Percentiles rank a stretch among this genome's conserved stretches.
These are phyloP conservation scores for rapeseed (Brassica napus) DNA, from an alignment of 345 rosid genomes.

Conservation along the genomic window Da-Ae NC_063445.1:55947501-55948000, in stretches of 20 bases:
- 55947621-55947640: slow-evolving; percentile 61
- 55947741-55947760: no score
- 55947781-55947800: slow-evolving; percentile 16
- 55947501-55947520: slow-evolving; percentile 41
- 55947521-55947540: slow-evolving; percentile 64
- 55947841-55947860: no score
- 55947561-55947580: slow-evolving; percentile 64
- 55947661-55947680: slow-evolving; percentile 67
- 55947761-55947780: no score
- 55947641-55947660: slow-evolving; percentile 68
- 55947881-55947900: slow-evolving; percentile 2
- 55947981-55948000: background rate
- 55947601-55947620: no score
- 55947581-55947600: no score
- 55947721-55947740: no score
- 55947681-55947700: slow-evolving; percentile 53
- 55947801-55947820: slow-evolving; percentile 37
- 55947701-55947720: background rate
- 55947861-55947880: background rate
- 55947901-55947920: slow-evolving; percentile 1
- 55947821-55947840: no score
- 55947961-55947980: background rate
- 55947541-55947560: slow-evolving; percentile 71
- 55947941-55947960: no score
- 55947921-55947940: no score